These are phyloP conservation scores for Pelargonium myrrhifolium DNA, from an alignment of 441 rosid genomes.

Conservation along the genomic window DNA sequence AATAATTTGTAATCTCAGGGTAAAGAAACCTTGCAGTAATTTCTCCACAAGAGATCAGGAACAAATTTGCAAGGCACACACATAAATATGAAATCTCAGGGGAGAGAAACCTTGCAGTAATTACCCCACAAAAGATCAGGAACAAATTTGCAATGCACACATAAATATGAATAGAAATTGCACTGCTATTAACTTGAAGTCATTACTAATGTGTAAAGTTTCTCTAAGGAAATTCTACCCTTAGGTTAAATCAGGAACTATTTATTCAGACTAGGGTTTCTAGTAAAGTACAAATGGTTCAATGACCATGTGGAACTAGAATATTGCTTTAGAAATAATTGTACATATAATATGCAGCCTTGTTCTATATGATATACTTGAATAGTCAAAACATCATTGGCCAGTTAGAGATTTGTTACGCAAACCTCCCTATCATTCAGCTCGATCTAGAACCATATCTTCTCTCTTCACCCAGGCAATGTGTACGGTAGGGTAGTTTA, in stretches of 20 bases:
- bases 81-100: too few species aligned
- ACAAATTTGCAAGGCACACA: neutral
- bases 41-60: neutral
- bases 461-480: neutral
- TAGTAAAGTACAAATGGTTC: neutral
- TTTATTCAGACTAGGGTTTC: neutral
- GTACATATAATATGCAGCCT: neutral
- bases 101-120: neutral
- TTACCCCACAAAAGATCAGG: neutral
- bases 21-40: neutral
- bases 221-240: constrained; percentile 6
- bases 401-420: neutral
- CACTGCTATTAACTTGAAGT: neutral
- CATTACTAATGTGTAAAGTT: neutral
- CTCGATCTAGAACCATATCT: neutral
- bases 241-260: neutral
- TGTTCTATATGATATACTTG: neutral
- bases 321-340: neutral
- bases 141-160: neutral
- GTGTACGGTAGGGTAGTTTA: neutral
- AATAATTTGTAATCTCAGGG: constrained; percentile 3
- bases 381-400: neutral
- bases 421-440: neutral
- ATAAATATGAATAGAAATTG: neutral
- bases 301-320: neutral